Conservation (phyloP, 192 early-diverging fungal genomes). For the Backusella parvicylindrica region DNA sequence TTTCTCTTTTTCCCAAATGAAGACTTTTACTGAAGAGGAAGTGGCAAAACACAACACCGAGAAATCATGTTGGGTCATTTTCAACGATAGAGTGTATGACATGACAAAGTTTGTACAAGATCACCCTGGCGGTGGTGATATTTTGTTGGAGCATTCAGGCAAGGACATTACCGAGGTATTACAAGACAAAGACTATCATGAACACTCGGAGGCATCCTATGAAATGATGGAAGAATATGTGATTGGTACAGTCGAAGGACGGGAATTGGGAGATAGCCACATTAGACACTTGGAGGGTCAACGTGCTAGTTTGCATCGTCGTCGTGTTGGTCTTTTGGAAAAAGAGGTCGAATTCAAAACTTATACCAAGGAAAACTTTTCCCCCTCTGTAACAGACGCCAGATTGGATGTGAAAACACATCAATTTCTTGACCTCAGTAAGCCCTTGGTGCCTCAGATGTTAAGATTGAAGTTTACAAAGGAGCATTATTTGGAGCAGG, state of each 20-base stretch:
- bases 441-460: slow-evolving; percentile 84
- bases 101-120: slow-evolving; percentile 82
- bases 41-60: slow-evolving; percentile 67
- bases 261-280: not conserved
- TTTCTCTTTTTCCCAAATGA: not conserved
- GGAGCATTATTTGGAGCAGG: slow-evolving; percentile 84
- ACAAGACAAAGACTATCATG: slow-evolving; percentile 70
- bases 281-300: not conserved
- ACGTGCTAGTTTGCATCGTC: slow-evolving; percentile 15
- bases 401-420: slow-evolving; percentile 44
- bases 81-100: slow-evolving; percentile 82
- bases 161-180: slow-evolving; percentile 75
- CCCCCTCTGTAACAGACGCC: slow-evolving; percentile 46
- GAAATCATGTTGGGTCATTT: slow-evolving; percentile 79
- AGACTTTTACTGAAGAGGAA: not conserved
- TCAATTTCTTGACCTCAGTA: slow-evolving; percentile 77
- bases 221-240: slow-evolving; percentile 80
- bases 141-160: slow-evolving; percentile 84
- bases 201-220: slow-evolving; percentile 82
- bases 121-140: slow-evolving; percentile 92
- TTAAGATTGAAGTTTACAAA: slow-evolving; percentile 67
- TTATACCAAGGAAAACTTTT: slow-evolving; percentile 32
- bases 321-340: slow-evolving; percentile 21
- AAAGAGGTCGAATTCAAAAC: slow-evolving; percentile 30
- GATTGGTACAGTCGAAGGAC: slow-evolving; percentile 57